A percentile compares a stretch with the other conserved stretches of the same genome.
phyloP scores from a whole-genome alignment of 129 eudicot genomes.

The Flaveria brownii region DNA sequence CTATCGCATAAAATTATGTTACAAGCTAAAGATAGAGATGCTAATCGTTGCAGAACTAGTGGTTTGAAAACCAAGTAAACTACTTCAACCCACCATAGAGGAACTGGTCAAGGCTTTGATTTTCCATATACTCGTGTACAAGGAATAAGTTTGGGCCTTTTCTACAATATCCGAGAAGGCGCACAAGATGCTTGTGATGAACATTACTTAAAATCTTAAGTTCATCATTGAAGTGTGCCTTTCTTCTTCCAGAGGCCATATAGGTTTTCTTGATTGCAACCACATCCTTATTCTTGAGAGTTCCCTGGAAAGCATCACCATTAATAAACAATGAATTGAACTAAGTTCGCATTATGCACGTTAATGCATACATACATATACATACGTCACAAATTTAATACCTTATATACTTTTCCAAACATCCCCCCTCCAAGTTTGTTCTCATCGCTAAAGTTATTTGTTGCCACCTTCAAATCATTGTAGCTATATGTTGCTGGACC shows the following conservation, averaged over 20 bases:
- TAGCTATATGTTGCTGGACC: conserved; percentile 59
- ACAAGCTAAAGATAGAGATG: background rate
- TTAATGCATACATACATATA: no score
- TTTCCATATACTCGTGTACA: conserved; percentile 68
- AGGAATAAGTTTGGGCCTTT: conserved; percentile 63
- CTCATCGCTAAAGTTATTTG: conserved; percentile 57
- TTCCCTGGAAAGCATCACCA: conserved; percentile 40
- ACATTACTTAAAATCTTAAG: conserved; percentile 70
- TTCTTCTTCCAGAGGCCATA: conserved; percentile 45
- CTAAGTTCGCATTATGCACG: background rate
- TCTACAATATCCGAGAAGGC: conserved; percentile 60
- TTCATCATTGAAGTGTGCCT: conserved; percentile 46
- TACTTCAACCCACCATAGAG: conserved; percentile 46
- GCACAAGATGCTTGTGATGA: conserved; percentile 68
- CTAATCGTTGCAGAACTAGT: background rate
- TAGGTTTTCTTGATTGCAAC: conserved; percentile 61
- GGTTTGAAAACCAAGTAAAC: background rate
- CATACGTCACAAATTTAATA: conserved; percentile 11
- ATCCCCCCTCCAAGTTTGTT: conserved; percentile 72
- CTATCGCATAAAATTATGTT: conserved; percentile 29
- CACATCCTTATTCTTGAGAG: conserved; percentile 48
- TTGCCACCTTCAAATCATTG: conserved; percentile 57
- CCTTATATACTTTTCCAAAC: conserved; percentile 78
- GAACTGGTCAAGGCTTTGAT: conserved; percentile 67
- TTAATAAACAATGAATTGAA: background rate